These are phyloP conservation scores for Aspergillus sparsus DNA, from an alignment of 495 filamentous ascomycete species.

Conservation along the genomic window DNA sequence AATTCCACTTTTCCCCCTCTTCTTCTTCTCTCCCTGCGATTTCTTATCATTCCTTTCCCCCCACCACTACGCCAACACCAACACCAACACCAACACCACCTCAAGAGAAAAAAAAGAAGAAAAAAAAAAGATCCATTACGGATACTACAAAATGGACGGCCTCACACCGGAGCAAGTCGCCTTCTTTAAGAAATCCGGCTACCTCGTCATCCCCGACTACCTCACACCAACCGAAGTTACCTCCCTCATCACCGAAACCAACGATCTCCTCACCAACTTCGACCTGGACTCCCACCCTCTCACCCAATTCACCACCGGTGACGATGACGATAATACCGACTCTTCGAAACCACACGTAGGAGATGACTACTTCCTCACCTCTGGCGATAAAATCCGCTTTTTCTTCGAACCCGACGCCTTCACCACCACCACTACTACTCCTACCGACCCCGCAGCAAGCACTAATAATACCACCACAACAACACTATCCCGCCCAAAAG, in stretches of 20 bases:
- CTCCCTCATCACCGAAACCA: slow-evolving; percentile 71
- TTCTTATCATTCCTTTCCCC: background rate
- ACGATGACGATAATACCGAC: slow-evolving; percentile 39
- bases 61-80: background rate
- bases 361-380: slow-evolving; percentile 90
- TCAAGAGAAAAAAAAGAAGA: background rate
- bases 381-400: slow-evolving; percentile 88
- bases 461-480: slow-evolving; percentile 35
- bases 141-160: slow-evolving; percentile 39
- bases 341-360: slow-evolving; percentile 65
- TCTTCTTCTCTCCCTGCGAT: too few relatives aligned
- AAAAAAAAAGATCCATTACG: background rate
- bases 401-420: slow-evolving; percentile 88
- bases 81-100: background rate
- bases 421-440: slow-evolving; percentile 30
- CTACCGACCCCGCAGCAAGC: slow-evolving; percentile 11
- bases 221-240: slow-evolving; percentile 63
- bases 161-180: slow-evolving; percentile 72
- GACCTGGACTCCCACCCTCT: slow-evolving; percentile 79
- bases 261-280: slow-evolving; percentile 72
- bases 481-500: slow-evolving; percentile 69
- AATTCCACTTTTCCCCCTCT: background rate
- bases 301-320: slow-evolving; percentile 87
- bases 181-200: slow-evolving; percentile 79
- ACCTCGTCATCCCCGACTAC: slow-evolving; percentile 81